Conservation (phyloP, 202 grass and related monocot species). For the Zizania palustris region DNA sequence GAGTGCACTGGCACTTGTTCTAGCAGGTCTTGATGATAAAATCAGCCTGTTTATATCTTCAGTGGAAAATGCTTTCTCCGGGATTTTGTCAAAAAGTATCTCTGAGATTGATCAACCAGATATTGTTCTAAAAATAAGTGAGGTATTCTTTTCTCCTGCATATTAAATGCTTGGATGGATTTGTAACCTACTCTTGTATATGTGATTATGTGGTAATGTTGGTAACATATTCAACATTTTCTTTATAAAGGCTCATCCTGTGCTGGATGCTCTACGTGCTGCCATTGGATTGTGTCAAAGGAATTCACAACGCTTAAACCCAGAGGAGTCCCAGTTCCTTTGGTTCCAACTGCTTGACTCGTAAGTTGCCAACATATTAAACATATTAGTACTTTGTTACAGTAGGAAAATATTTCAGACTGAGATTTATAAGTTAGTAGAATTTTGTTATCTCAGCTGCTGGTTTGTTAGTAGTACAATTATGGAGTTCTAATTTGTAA, state of each 20-base stretch:
- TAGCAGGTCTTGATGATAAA: constrained; percentile 79
- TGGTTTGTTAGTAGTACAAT: neutral
- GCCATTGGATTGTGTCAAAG: constrained; percentile 94
- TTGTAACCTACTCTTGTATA: constrained; percentile 39
- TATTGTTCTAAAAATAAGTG: constrained; percentile 63
- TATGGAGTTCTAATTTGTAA: neutral
- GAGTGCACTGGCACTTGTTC: constrained; percentile 70
- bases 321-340: constrained; percentile 77
- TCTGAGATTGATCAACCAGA: constrained; percentile 47
- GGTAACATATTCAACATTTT: constrained; percentile 45
- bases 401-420: neutral
- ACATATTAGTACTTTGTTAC: neutral
- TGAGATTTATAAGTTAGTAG: neutral
- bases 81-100: constrained; percentile 41
- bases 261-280: constrained; percentile 70
- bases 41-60: constrained; percentile 63
- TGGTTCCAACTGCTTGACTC: constrained; percentile 92
- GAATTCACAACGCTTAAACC: constrained; percentile 85
- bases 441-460: neutral
- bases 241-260: constrained; percentile 63
- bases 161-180: constrained; percentile 33
- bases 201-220: constrained; percentile 12
- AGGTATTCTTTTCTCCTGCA: constrained; percentile 54
- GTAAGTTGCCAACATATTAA: constrained; percentile 56
- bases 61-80: constrained; percentile 61